Evolutionary conservation across 2,329 filamentous ascomycete species (phyloP), one percentile per base, ranked within the genome.

Genomic region (Sporothrix protearum): DNA sequence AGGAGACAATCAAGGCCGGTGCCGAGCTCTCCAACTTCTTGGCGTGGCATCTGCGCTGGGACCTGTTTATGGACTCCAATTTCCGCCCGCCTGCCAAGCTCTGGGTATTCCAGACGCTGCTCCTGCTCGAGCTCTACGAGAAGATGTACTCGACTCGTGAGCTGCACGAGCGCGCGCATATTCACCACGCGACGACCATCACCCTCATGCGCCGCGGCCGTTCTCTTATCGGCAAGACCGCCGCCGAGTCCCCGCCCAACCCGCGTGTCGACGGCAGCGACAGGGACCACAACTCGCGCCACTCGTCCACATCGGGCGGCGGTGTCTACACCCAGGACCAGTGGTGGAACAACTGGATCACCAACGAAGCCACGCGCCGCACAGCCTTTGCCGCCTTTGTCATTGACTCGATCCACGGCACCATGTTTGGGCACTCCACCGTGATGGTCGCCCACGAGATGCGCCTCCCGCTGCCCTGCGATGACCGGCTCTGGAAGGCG

Each of bases 391-490:
- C 92, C 0, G 96, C 96, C 0, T 98, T 98, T 78, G 89, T 97
- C 57, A 91, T 98, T 75, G 96, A 99, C 79, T 97, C 94, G 4
- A 96, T 94, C 1, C 96, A 99, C 80, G 94, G 94, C 0, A 97
- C 94, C 36, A 97, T 99, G 92, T 98, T 98, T 80, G 96, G 95
- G 0, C 96, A 98, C 80, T 96, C 94, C 2, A 95, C 93, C 0
- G 94, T 96, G 57, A 97, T 98, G 95, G 94, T 97, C 8, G 94
- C 94, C 2, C 94, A 98, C 77, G 96, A 98, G 80, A 93, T 99
- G 88, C 89, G 93, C 67, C 85, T 98, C 9, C 93, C 94, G 0
- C 82, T 99, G 57, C 96, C 96, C 0, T 98, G 95, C 78, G 94
- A 98, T 75, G 96, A 98, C 79, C 89, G 91, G 3, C 83, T 98